These are phyloP conservation scores for Cladophialophora chaetospira DNA, from an alignment of 2,329 filamentous ascomycete species.

Conservation along the genomic window DNA sequence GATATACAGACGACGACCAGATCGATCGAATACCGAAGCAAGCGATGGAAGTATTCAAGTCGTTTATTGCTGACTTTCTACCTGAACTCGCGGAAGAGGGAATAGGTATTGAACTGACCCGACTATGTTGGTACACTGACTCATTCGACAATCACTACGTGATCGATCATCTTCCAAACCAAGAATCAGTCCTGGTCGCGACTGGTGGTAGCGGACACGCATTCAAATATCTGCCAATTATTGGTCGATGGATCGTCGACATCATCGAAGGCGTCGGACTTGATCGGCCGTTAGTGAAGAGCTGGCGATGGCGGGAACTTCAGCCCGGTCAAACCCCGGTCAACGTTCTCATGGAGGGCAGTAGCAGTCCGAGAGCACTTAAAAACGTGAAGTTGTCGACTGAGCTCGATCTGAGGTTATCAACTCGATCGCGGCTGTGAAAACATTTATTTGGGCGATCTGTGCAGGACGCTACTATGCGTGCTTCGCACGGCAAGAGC, in stretches of 20 bases:
- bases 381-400: slow-evolving; percentile 27
- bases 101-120: slow-evolving; percentile 46
- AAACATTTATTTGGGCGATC: neutral
- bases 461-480: neutral
- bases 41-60: slow-evolving; percentile 35
- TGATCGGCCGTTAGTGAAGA: slow-evolving; percentile 35
- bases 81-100: slow-evolving; percentile 46
- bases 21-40: slow-evolving; percentile 34
- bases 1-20: slow-evolving; percentile 36
- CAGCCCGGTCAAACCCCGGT: slow-evolving; percentile 9
- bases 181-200: slow-evolving; percentile 58
- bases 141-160: slow-evolving; percentile 59
- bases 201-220: slow-evolving; percentile 64
- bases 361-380: slow-evolving; percentile 24
- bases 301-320: slow-evolving; percentile 34
- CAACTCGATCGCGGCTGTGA: neutral
- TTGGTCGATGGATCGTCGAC: slow-evolving; percentile 58
- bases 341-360: slow-evolving; percentile 34
- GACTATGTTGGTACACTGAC: slow-evolving; percentile 61
- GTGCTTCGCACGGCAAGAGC: too few relatives aligned
- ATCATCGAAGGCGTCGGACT: slow-evolving; percentile 47
- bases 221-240: slow-evolving; percentile 63
- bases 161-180: slow-evolving; percentile 54
- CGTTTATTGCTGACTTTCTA: slow-evolving; percentile 45
- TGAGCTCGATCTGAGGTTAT: slow-evolving; percentile 7